These are phyloP conservation scores for Powellomyces hirtus DNA, from an alignment of 192 early-diverging fungal species.

Conservation along the genomic window DNA sequence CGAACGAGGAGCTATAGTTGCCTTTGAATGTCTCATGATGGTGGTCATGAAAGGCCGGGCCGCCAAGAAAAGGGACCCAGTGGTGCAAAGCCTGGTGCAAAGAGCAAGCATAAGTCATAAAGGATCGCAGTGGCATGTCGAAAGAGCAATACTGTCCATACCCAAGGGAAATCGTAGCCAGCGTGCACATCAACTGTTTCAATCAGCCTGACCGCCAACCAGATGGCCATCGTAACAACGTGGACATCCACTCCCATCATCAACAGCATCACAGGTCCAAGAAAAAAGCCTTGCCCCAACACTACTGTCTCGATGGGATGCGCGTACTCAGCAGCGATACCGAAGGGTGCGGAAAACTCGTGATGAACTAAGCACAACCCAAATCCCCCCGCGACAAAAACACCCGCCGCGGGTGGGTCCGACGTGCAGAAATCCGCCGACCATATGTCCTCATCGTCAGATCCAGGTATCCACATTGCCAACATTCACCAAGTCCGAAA, in stretches of 20 bases:
- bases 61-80: conserved; percentile 85
- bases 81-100: conserved; percentile 52
- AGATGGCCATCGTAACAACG: conserved; percentile 74
- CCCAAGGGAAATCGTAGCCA: conserved; percentile 95
- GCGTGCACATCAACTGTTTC: conserved; percentile 90
- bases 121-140: neutral
- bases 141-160: conserved; percentile 22
- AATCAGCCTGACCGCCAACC: conserved; percentile 78
- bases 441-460: no score
- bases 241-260: conserved; percentile 50
- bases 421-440: no score
- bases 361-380: no score
- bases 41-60: conserved; percentile 90
- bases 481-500: no score
- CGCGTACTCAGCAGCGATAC: conserved; percentile 87
- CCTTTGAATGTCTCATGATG: conserved; percentile 63
- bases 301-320: conserved; percentile 85
- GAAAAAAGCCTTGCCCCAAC: conserved; percentile 82
- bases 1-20: conserved; percentile 74
- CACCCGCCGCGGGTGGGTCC: no score
- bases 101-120: neutral
- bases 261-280: conserved; percentile 72
- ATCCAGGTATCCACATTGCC: no score
- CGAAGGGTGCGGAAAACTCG: conserved; percentile 87
- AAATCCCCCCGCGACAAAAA: no score